These are phyloP conservation scores for Claviceps humidiphila DNA, from an alignment of 2,329 filamentous ascomycete genomes.

Conservation along the genomic window DNA sequence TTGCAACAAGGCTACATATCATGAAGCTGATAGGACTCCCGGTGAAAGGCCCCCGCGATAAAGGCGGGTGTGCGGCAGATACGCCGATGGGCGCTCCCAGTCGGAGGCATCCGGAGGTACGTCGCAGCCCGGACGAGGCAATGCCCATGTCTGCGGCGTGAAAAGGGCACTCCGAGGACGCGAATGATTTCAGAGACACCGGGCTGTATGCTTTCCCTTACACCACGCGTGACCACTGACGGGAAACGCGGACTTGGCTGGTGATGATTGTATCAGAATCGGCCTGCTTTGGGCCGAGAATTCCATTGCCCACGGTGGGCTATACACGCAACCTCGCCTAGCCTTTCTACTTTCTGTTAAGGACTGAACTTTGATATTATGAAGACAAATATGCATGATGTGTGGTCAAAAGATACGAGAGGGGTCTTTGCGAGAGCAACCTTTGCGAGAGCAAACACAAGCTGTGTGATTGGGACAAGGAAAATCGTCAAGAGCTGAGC, in stretches of 20 bases:
- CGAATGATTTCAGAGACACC: background rate
- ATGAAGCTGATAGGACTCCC: background rate
- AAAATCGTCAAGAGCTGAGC: too few species aligned
- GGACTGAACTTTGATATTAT: too few species aligned
- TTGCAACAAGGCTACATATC: background rate
- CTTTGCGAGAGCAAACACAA: too few species aligned
- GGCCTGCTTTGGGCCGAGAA: background rate
- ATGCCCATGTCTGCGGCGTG: background rate
- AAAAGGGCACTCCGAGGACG: background rate
- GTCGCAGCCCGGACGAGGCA: background rate
- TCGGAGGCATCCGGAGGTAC: background rate
- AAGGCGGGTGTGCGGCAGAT: background rate
- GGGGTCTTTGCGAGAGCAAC: too few species aligned
- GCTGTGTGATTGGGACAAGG: too few species aligned
- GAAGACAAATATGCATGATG: too few species aligned
- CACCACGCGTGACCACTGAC: background rate
- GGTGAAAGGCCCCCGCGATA: background rate
- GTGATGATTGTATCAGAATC: background rate
- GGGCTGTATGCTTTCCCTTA: background rate
- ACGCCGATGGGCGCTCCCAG: background rate
- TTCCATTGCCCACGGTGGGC: too few species aligned
- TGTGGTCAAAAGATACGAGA: too few species aligned
- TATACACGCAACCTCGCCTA: background rate
- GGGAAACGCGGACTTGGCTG: background rate
- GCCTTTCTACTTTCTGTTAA: background rate